Conservation (phyloP, 768 basidiomycete genomes). For the Boletus rufocinnamomeus region DNA sequence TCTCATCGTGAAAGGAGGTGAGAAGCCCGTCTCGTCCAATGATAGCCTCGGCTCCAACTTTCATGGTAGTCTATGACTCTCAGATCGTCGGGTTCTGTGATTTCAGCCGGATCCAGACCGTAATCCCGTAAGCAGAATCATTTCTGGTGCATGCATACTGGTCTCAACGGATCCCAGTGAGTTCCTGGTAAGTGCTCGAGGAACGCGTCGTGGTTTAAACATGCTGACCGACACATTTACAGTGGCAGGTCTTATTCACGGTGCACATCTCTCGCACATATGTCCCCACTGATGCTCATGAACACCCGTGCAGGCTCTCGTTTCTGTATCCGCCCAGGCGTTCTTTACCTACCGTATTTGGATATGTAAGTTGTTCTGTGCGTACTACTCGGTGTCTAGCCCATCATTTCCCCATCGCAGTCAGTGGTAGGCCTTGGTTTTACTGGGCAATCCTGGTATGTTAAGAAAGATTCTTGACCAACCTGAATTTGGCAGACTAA, state of each 20-base stretch:
- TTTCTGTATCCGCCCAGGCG: slow-evolving; percentile 4
- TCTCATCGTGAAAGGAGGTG: background rate
- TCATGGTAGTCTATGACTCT: background rate
- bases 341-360: slow-evolving; percentile 17
- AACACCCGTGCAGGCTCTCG: slow-evolving; percentile 1
- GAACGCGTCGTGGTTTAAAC: background rate
- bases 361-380: slow-evolving; percentile 6
- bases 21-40: background rate
- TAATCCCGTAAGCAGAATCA: background rate
- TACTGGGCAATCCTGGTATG: slow-evolving; percentile 3
- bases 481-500: background rate
- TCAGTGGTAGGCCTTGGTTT: slow-evolving; percentile 1
- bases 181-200: slow-evolving; percentile 4
- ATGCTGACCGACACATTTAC: background rate
- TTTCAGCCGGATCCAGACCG: background rate
- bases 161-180: background rate
- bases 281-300: background rate
- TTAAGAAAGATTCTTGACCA: background rate
- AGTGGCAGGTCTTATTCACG: slow-evolving; percentile 9
- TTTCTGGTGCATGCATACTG: background rate
- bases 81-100: background rate
- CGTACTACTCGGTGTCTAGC: too few species aligned
- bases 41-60: background rate
- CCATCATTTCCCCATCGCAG: background rate
- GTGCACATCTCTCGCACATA: background rate